A percentile compares a stretch with the other conserved stretches of the same genome.
Conservation (phyloP, 768 basidiomycete genomes). For the Suillus ampliporus region DNA sequence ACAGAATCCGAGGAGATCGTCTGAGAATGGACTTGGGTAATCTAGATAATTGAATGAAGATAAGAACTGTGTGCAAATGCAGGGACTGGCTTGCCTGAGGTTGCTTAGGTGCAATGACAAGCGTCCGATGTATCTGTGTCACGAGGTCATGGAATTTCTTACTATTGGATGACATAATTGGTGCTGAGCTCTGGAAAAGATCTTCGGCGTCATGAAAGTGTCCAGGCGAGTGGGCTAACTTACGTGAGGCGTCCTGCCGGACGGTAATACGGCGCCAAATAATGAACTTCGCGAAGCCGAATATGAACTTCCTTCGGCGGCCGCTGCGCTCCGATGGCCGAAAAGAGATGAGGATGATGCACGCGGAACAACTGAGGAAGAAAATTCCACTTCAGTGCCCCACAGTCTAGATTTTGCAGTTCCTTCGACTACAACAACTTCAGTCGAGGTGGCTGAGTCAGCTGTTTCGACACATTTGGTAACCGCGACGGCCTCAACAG, state of each 20-base stretch:
- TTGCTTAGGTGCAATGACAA: conserved; percentile 62
- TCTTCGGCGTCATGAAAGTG: background rate
- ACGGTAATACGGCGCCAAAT: conserved; percentile 42
- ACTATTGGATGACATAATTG: background rate
- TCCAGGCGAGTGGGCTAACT: background rate
- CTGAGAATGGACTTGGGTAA: background rate
- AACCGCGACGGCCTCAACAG: background rate
- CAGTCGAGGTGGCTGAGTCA: background rate
- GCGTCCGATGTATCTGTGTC: conserved; percentile 67
- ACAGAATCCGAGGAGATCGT: background rate
- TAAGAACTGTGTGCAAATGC: background rate
- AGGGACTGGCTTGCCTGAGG: conserved; percentile 42
- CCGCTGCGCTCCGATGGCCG: conserved; percentile 18
- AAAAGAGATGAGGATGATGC: conserved; percentile 35
- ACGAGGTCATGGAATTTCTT: conserved; percentile 58
- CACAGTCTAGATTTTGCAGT: conserved; percentile 12
- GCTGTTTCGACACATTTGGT: background rate
- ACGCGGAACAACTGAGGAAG: conserved; percentile 4
- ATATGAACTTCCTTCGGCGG: conserved; percentile 8
- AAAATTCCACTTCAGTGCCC: background rate
- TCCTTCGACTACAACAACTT: background rate
- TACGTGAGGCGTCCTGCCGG: conserved; percentile 1
- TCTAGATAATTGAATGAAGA: background rate
- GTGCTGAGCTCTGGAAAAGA: background rate
- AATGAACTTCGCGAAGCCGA: conserved; percentile 49